Evolutionary conservation across 805 yeast species (phyloP), one percentile per base, ranked within the genome.

Genomic region (Starmerella khaoyaiensis): DNA sequence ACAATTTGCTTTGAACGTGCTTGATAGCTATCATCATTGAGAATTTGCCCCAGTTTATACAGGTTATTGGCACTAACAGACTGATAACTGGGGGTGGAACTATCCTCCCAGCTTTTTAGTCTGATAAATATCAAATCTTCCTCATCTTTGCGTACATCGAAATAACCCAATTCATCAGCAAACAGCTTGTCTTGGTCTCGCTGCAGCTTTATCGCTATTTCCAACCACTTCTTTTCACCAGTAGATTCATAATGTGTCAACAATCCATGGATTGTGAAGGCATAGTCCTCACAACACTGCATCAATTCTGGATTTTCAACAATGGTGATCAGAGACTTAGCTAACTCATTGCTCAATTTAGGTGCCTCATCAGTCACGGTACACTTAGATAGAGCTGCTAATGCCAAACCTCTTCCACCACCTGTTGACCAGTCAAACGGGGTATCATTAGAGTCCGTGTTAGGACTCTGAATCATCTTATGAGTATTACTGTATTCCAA

Each of bases 31-130:
- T 11, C 26, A 23, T 23, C n/a, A 23, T 11, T n/a, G 26, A n/a
- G 12, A 23, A n/a, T n/a, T n/a, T 23, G 12, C 26, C 26, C 11
- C 26, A 11, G 12, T 11, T 11, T 11, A 11, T 11, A 23, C 26
- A n/a, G 26, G 36, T 61, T 61, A 20, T 28, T 21, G 3, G 54
- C 51, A 0, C 64, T 49, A 0, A 61, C 47, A 11, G 61, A 60
- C 35, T 61, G 58, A 16, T 62, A 46, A 21, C 59, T 52, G 2
- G 65, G 65, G 42, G 57, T 63, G 2, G 60, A 59, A 16, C 55
- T 38, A 35, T 61, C 65, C 27, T 54, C 55, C 12, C 55, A 58
- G 33, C 44, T 40, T 46, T 61, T 60, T 31, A 62, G 59, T n/a
- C 62, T 47, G 44, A 56, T 46, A 15, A 56, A 47, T 17, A 58